These are phyloP conservation scores for Phytophthora nicotianae DNA, from an alignment of 352 stramenopile species.

Conservation along the genomic window DNA sequence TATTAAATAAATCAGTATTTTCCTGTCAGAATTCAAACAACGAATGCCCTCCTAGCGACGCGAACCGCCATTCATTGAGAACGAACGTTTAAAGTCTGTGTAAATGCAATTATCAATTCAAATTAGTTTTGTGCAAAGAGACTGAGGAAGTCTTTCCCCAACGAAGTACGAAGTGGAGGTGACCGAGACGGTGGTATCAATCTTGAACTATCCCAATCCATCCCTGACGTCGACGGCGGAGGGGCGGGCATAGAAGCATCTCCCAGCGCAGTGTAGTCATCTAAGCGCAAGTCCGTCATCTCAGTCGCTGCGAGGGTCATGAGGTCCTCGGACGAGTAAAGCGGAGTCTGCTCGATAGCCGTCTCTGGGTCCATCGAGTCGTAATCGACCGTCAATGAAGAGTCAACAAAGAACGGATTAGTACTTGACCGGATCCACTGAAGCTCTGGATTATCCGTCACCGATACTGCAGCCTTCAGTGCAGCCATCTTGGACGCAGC, in stretches of 20 bases:
- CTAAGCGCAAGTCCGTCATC: slow-evolving; percentile 69
- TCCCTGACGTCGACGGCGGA: slow-evolving; percentile 7
- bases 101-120: background rate
- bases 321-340: slow-evolving; percentile 62
- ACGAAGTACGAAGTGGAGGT: slow-evolving; percentile 64
- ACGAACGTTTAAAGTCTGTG: too few relatives aligned
- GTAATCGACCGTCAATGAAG: slow-evolving; percentile 30
- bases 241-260: slow-evolving; percentile 21
- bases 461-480: background rate
- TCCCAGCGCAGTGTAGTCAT: slow-evolving; percentile 58
- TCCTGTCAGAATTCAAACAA: too few relatives aligned
- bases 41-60: too few relatives aligned
- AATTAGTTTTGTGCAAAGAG: slow-evolving; percentile 55
- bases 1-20: too few relatives aligned
- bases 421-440: slow-evolving; percentile 63
- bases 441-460: slow-evolving; percentile 32
- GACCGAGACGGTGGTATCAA: slow-evolving; percentile 23
- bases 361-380: slow-evolving; percentile 74
- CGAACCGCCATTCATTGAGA: too few relatives aligned
- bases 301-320: slow-evolving; percentile 53
- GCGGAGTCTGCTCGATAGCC: slow-evolving; percentile 65
- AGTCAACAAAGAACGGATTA: slow-evolving; percentile 55
- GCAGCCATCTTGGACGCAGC: slow-evolving; percentile 19
- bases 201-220: slow-evolving; percentile 11
- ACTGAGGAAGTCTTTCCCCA: slow-evolving; percentile 80